phyloP scores from a whole-genome alignment of 331 rosid genomes.

The Dryas integrifolia region DNA sequence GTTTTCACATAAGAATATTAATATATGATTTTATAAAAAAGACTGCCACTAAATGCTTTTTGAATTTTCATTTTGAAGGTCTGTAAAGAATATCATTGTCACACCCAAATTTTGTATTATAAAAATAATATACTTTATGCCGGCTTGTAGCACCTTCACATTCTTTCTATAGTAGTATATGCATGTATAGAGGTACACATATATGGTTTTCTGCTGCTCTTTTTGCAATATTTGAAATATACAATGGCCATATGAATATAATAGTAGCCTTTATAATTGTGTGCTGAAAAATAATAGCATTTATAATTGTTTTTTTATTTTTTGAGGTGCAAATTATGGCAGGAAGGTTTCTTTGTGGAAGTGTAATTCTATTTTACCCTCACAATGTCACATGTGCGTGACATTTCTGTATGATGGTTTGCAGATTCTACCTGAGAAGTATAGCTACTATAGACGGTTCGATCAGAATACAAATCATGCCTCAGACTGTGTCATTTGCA shows the following conservation, averaged over 20 bases:
- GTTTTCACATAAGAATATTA: not conserved
- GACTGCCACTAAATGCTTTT: not conserved
- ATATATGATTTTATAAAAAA: not conserved
- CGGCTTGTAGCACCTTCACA: not conserved
- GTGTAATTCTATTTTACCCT: slow-evolving; percentile 11
- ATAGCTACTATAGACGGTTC: slow-evolving; percentile 73
- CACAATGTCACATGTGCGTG: slow-evolving; percentile 7
- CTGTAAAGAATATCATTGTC: not conserved
- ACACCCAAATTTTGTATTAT: slow-evolving; percentile 1
- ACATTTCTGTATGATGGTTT: slow-evolving; percentile 22
- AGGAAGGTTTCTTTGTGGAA: not conserved
- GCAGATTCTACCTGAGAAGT: slow-evolving; percentile 95
- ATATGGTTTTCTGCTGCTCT: not conserved
- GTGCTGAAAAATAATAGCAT: not conserved
- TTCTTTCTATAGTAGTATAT: not conserved
- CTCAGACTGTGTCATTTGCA: slow-evolving; percentile 91
- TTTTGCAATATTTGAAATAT: not conserved
- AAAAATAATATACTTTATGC: not conserved
- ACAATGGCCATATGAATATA: not conserved
- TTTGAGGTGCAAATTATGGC: not conserved
- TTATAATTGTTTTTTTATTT: not conserved
- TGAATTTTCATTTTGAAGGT: not conserved
- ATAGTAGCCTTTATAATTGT: not conserved
- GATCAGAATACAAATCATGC: slow-evolving; percentile 54
- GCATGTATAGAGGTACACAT: not conserved